phyloP scores from a whole-genome alignment of 768 basidiomycete species.

The Clitopilus passeckerianus region DNA sequence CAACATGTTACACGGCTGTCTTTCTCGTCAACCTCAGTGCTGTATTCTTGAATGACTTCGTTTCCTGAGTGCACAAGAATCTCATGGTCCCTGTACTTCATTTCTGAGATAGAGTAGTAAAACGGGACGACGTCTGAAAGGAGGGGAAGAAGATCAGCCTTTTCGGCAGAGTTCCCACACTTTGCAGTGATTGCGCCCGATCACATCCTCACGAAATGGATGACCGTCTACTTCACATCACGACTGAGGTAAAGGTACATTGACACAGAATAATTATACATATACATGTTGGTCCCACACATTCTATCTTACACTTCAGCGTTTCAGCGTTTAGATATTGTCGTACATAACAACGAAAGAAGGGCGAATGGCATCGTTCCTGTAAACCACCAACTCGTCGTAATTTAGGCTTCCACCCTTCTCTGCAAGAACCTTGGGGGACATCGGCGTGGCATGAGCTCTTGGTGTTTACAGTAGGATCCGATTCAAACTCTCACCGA shows the following conservation, averaged over 20 bases:
- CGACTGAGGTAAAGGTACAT: neutral
- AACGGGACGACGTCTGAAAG: neutral
- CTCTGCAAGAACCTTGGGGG: conserved; percentile 57
- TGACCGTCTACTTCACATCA: too few relatives aligned
- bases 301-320: neutral
- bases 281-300: too few relatives aligned
- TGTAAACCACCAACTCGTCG: conserved; percentile 68
- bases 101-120: neutral
- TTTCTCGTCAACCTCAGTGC: neutral
- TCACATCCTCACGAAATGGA: neutral
- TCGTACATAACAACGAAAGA: conserved; percentile 72
- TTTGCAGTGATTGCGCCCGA: too few relatives aligned
- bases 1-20: conserved; percentile 1
- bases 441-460: conserved; percentile 2
- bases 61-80: neutral
- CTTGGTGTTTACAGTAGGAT: neutral
- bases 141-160: too few relatives aligned
- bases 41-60: neutral
- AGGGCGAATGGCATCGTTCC: conserved; percentile 67
- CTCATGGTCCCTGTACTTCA: neutral
- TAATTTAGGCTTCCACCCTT: conserved; percentile 64
- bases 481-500: conserved; percentile 34
- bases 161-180: too few relatives aligned
- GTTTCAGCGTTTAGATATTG: conserved; percentile 6
- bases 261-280: neutral